Base-by-base conservation (phyloP, 495 filamentous ascomycete genomes). In the Tuber aestivum region DNA sequence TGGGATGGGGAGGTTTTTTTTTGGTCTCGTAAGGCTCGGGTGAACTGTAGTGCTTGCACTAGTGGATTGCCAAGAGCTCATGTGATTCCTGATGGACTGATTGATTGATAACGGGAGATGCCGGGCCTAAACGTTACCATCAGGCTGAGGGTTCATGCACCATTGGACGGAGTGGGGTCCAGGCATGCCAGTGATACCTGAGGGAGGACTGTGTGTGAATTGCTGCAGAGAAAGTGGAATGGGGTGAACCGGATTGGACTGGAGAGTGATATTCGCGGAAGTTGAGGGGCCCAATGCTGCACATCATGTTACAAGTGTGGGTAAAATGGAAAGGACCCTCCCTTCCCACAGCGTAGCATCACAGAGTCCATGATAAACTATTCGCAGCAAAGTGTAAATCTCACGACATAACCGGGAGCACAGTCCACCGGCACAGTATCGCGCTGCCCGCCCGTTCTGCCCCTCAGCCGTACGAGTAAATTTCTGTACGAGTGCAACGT, bases 371-470 rank as follows among this genome's bases (percentile, higher is more conserved):
- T 65, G 56, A 65, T 65, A 32, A 65, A 32, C 6, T 65, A 32
- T 65, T 65, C 56, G 14, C 27, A 65, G 56, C 56, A 65, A 65
- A 65, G 56, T 65, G 56, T 65, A 65, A 65, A 65, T 35, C 27
- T 18, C 56, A 65, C 56, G 8, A 12, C 8, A 27, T 4, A 35
- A 65, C 56, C 45, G 6, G 23, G 45, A n/a, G n/a, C 45, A n/a
- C 20, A n/a, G 23, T 45, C 12, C 12, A 10, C 41, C 41, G 6
- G n/a, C n/a, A 40, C 38, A 2, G 41, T 44, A 50, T 50, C 45
- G 21, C 45, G n/a, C 21, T 50, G 45, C 45, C 45, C 2, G 18
- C 42, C 42, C 5, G 16, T n/a, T 6, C 9, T 32, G n/a, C 27
- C 56, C 27, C 10, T 65, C 56, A 65, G 14, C 56, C 8, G 27